Evolutionary conservation across 768 basidiomycete genomes (phyloP), one percentile per base, ranked within the genome.

Genomic region (Leccinum incarnatum): DNA sequence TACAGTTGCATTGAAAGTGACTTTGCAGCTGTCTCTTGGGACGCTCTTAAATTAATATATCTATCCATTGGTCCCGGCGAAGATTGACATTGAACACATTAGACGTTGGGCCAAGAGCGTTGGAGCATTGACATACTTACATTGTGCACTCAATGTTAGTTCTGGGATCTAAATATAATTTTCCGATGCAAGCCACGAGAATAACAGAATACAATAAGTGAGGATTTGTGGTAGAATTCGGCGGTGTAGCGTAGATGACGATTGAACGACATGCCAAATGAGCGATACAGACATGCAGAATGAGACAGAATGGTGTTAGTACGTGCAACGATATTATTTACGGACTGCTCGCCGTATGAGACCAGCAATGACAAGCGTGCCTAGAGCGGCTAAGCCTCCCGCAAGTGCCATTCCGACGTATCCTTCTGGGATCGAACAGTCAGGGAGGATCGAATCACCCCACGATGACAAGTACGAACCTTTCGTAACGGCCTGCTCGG

Each of bases 321-420:
- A 51, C 25, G 32, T 48, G 58, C 36, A 40, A 42, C 48, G 9
- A 56, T 52, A 53, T 74, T 56, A 76, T 73, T 66, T 83, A 74
- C 81, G 81, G 62, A 72, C 67, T 73, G 91, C 88, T 84, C 90
- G 91, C 85, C 92, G 89, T 84, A 94, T 81, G 69, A 93, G 77
- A 76, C 84, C 77, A 71, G 91, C 88, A 56, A 93, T 58, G 58
- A 89, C 71, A 51, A 93, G 73, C 30, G 89, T 86, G 53, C 93
- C 91, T 21, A 96, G 67, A 14, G 96, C 95, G 14, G 91, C 94
- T 45, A 83, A 88, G 55, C 95, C 93, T 53, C 95, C 95, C 19
- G 87, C 93, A 46, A 99, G 80, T 14, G 95, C 97, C 89, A 99
- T 94, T 50, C 97, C 97, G 52, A 98, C 92, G 72, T 98, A 98